A percentile compares a stretch with the other conserved stretches of the same genome.
phyloP scores from a whole-genome alignment of 2,329 filamentous ascomycete genomes.

The Penicillium rolfsii region DNA sequence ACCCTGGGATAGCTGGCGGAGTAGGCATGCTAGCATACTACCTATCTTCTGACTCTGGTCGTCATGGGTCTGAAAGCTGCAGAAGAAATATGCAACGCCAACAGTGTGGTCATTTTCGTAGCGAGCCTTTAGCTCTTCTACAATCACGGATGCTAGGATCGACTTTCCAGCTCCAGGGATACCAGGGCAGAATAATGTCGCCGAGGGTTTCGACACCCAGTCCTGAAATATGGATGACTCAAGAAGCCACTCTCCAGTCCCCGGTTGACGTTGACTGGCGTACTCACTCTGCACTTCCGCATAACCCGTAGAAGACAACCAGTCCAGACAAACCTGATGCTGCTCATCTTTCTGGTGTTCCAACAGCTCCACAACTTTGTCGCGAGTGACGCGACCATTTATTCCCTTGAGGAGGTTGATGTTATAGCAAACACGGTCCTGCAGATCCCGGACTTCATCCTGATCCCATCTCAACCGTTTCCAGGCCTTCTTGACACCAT shows the following conservation, averaged over 20 bases:
- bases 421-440: neutral
- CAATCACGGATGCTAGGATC: neutral
- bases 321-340: neutral
- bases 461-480: conserved; percentile 3
- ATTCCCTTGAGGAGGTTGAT: neutral
- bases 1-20: neutral
- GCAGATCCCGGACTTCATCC: neutral
- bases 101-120: neutral
- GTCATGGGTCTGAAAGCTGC: neutral
- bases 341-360: neutral
- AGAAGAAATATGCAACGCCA: neutral
- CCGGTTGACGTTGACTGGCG: neutral
- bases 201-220: neutral
- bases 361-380: neutral
- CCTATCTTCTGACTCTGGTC: neutral
- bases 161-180: neutral
- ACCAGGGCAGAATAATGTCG: neutral
- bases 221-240: neutral
- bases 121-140: neutral
- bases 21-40: neutral
- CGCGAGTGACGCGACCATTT: neutral
- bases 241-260: neutral
- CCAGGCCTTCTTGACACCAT: conserved; percentile 2
- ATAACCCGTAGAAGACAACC: neutral
- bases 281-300: neutral